Conservation (phyloP, 805 yeast species). For the Zygosaccharomyces rouxii region DNA sequence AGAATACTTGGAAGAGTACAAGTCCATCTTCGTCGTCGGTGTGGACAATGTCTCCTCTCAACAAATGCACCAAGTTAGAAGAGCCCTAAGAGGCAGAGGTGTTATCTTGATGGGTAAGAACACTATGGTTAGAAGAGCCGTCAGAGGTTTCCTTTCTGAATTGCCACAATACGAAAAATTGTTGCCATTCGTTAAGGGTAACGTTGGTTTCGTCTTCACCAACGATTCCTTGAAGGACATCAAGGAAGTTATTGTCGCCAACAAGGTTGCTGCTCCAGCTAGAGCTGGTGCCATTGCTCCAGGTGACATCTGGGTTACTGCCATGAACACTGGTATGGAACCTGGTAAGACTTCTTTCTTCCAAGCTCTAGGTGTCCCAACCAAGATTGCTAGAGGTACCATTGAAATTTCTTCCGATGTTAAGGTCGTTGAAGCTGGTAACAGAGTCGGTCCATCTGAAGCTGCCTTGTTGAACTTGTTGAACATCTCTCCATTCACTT, state of each 20-base stretch:
- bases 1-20: slow-evolving; percentile 92
- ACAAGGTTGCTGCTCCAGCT: slow-evolving; percentile 99
- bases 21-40: slow-evolving; percentile 97
- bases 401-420: slow-evolving; percentile 98
- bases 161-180: slow-evolving; percentile 94
- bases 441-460: slow-evolving; percentile 98
- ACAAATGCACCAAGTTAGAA: slow-evolving; percentile 99
- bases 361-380: slow-evolving; percentile 99
- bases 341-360: slow-evolving; percentile 99
- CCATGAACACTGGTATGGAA: slow-evolving; percentile 99
- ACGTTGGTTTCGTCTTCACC: slow-evolving; percentile 99
- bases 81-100: slow-evolving; percentile 90
- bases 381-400: slow-evolving; percentile 99
- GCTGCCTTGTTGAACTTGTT: slow-evolving; percentile 98
- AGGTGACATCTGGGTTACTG: slow-evolving; percentile 94
- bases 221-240: slow-evolving; percentile 86
- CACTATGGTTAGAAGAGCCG: slow-evolving; percentile 99
- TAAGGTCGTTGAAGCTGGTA: slow-evolving; percentile 82
- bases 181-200: slow-evolving; percentile 93
- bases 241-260: slow-evolving; percentile 81
- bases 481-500: slow-evolving; percentile 99
- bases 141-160: slow-evolving; percentile 91
- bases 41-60: slow-evolving; percentile 99
- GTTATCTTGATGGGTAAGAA: slow-evolving; percentile 99
- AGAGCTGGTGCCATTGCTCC: slow-evolving; percentile 99